phyloP scores from a whole-genome alignment of 306 rosid genomes.

The Heteromeles arbutifolia region DNA sequence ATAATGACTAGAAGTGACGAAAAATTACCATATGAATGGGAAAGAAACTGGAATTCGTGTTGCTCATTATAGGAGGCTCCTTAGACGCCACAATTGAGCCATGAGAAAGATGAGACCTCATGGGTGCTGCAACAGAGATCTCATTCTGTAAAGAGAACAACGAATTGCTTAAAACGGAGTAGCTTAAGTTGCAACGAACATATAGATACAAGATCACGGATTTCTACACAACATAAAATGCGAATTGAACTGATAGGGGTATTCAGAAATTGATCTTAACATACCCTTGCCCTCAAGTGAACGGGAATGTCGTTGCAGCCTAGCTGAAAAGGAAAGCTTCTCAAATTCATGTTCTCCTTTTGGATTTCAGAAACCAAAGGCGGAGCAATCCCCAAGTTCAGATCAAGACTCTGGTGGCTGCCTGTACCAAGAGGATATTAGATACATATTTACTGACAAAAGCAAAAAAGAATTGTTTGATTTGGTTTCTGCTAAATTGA shows the following conservation, averaged over 20 bases:
- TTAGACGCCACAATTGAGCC: conserved; percentile 38
- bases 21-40: conserved; percentile 47
- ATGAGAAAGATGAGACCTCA: conserved; percentile 32
- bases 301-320: conserved; percentile 37
- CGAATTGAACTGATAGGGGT: neutral
- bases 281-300: conserved; percentile 51
- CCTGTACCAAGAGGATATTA: conserved; percentile 29
- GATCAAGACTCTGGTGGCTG: conserved; percentile 55
- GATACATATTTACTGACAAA: neutral
- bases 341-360: conserved; percentile 27
- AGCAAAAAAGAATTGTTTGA: neutral
- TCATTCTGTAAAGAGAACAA: conserved; percentile 31
- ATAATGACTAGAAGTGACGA: neutral
- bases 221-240: neutral
- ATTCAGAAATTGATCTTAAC: conserved; percentile 7
- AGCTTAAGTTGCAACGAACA: neutral
- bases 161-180: neutral
- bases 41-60: conserved; percentile 34
- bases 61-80: conserved; percentile 41
- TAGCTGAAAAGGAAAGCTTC: conserved; percentile 32
- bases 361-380: conserved; percentile 37
- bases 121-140: conserved; percentile 44
- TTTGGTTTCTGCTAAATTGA: too few relatives aligned
- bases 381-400: conserved; percentile 75
- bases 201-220: neutral